A percentile compares a stretch with the other conserved stretches of the same genome.
Evolutionary conservation across 1,284 basidiomycete species (phyloP).

Genomic region (Phenoliferia sp.): DNA sequence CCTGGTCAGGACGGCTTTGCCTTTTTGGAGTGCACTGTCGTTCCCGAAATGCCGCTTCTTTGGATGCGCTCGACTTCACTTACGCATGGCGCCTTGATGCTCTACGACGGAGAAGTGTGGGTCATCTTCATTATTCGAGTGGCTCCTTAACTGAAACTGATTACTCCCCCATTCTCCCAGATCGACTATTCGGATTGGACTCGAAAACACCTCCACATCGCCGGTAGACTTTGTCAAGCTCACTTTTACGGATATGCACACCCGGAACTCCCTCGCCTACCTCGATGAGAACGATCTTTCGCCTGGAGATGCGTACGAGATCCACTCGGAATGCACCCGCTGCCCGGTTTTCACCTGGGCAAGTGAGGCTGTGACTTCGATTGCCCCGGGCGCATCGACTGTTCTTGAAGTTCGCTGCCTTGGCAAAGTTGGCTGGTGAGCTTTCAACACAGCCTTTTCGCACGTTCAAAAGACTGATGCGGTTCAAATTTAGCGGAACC

Average conservation of each 20-base stretch:
- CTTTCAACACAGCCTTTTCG: constrained; percentile 22
- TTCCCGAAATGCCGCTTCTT: constrained; percentile 78
- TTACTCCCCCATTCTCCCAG: too few species aligned
- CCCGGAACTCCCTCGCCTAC: constrained; percentile 65
- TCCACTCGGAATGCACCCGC: constrained; percentile 74
- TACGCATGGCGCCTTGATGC: constrained; percentile 83
- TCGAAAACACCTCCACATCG: constrained; percentile 79
- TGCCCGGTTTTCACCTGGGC: constrained; percentile 76
- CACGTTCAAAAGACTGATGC: background rate
- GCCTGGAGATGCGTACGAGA: constrained; percentile 82
- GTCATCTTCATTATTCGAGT: constrained; percentile 35
- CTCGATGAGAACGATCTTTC: constrained; percentile 67
- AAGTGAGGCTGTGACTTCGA: constrained; percentile 48
- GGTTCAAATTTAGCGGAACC: constrained; percentile 55
- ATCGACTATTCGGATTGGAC: constrained; percentile 69
- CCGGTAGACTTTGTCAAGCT: constrained; percentile 80
- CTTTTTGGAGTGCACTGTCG: constrained; percentile 69
- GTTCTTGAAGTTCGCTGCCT: constrained; percentile 67
- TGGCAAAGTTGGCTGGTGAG: constrained; percentile 86
- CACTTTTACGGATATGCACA: constrained; percentile 82
- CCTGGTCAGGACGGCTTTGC: constrained; percentile 25
- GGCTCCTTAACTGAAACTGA: background rate
- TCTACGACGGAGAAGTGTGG: constrained; percentile 87
- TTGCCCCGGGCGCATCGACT: constrained; percentile 65
- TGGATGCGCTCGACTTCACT: constrained; percentile 79